Conservation (phyloP, 768 basidiomycete genomes). For the Grammothele lineata region DNA sequence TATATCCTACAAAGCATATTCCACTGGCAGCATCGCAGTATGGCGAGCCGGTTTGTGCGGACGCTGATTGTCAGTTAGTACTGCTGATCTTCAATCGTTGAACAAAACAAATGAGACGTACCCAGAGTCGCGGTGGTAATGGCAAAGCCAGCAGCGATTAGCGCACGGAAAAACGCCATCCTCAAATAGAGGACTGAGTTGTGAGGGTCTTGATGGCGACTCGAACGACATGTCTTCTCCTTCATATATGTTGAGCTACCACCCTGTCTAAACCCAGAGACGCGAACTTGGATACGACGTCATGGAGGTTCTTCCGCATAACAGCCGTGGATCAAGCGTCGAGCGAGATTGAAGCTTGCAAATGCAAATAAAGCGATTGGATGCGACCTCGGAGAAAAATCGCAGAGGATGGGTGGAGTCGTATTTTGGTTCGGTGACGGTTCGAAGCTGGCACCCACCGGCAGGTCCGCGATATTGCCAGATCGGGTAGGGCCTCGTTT, state of each 20-base stretch:
- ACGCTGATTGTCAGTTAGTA: constrained; percentile 4
- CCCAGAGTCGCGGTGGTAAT: constrained; percentile 10
- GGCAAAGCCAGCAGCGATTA: neutral
- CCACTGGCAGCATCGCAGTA: constrained; percentile 21
- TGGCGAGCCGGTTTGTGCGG: constrained; percentile 17
- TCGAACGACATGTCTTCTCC: too few species aligned
- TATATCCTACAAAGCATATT: constrained; percentile 21
- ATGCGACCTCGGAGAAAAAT: constrained; percentile 9
- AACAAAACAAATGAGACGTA: neutral
- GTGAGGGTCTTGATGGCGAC: too few species aligned
- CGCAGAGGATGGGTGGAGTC: constrained; percentile 4
- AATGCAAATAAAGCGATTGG: neutral
- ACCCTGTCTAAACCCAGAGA: too few species aligned
- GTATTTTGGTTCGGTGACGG: neutral
- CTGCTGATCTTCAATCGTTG: neutral
- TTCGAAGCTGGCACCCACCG: neutral
- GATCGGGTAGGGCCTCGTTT: constrained; percentile 1
- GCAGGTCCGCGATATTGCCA: neutral
- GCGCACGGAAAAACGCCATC: neutral
- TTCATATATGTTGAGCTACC: too few species aligned
- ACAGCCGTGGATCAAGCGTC: constrained; percentile 10
- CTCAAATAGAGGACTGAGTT: too few species aligned
- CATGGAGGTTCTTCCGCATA: constrained; percentile 4
- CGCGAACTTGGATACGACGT: too few species aligned
- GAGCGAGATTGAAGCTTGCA: neutral